Percentiles rank a stretch among this genome's conserved stretches.
These are phyloP conservation scores for Monosporozyma servazzii DNA, from an alignment of 805 yeast genomes.

Conservation along the genomic window DNA sequence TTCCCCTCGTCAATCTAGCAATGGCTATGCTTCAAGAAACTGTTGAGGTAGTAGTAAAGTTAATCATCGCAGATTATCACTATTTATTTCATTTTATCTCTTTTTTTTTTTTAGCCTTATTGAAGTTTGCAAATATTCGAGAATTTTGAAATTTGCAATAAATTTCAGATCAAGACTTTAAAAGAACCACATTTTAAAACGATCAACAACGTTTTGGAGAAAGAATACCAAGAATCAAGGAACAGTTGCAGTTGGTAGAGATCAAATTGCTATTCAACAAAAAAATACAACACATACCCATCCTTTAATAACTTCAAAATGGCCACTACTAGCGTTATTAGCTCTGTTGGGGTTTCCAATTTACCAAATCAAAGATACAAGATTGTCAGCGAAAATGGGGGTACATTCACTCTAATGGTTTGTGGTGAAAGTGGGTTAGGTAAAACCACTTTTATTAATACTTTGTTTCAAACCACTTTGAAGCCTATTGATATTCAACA, in stretches of 20 bases:
- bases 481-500: conserved; percentile 44
- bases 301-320: not conserved
- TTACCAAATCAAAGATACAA: conserved; percentile 73
- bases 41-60: too few relatives aligned
- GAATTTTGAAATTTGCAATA: not conserved
- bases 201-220: not conserved
- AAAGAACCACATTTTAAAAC: not conserved
- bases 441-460: conserved; percentile 83
- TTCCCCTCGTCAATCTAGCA: not conserved
- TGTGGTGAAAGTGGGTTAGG: conserved; percentile 92
- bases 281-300: not conserved
- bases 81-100: too few relatives aligned
- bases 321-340: conserved; percentile 1
- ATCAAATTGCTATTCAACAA: not conserved
- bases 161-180: not conserved
- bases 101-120: not conserved
- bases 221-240: not conserved
- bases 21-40: too few relatives aligned
- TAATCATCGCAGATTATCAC: too few relatives aligned
- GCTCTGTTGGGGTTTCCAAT: conserved; percentile 58
- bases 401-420: conserved; percentile 70
- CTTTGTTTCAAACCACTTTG: conserved; percentile 67
- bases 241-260: not conserved
- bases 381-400: conserved; percentile 65
- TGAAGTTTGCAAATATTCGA: not conserved